phyloP scores from a whole-genome alignment of 2,329 filamentous ascomycete species.

The Verruconis gallopava region DNA sequence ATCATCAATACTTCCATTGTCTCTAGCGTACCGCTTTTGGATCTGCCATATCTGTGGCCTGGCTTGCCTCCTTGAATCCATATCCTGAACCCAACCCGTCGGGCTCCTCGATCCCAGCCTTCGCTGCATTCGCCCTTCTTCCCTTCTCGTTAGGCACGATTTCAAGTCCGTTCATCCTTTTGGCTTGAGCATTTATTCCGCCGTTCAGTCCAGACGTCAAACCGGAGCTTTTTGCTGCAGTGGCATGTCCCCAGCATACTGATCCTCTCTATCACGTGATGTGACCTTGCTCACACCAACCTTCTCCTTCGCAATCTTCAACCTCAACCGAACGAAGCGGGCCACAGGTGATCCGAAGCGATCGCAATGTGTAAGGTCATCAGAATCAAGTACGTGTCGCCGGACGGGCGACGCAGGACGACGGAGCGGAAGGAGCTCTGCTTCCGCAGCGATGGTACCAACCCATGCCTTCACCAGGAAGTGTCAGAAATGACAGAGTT shows the following conservation, averaged over 20 bases:
- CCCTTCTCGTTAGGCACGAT: too few relatives aligned
- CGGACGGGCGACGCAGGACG: neutral
- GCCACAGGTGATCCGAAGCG: neutral
- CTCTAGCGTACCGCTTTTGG: neutral
- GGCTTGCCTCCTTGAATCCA: neutral
- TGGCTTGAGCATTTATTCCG: neutral
- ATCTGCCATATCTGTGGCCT: neutral
- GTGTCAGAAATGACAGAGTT: conserved; percentile 5
- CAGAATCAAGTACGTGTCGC: conserved; percentile 5
- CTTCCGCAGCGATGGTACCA: conserved; percentile 7
- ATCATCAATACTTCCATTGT: neutral
- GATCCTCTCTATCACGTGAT: neutral
- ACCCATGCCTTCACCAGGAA: conserved; percentile 7
- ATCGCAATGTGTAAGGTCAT: conserved; percentile 8
- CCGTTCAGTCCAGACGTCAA: neutral
- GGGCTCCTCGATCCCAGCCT: neutral
- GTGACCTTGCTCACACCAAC: neutral
- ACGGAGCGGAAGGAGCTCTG: conserved; percentile 6
- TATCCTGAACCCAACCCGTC: neutral
- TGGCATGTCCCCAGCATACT: neutral
- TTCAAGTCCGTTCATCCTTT: neutral
- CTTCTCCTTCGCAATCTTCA: neutral
- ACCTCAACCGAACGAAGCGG: neutral
- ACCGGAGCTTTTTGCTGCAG: too few relatives aligned
- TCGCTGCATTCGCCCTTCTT: neutral